Evolutionary conservation across 768 basidiomycete species (phyloP).

Genomic region (Naganishia vishniacii): DNA sequence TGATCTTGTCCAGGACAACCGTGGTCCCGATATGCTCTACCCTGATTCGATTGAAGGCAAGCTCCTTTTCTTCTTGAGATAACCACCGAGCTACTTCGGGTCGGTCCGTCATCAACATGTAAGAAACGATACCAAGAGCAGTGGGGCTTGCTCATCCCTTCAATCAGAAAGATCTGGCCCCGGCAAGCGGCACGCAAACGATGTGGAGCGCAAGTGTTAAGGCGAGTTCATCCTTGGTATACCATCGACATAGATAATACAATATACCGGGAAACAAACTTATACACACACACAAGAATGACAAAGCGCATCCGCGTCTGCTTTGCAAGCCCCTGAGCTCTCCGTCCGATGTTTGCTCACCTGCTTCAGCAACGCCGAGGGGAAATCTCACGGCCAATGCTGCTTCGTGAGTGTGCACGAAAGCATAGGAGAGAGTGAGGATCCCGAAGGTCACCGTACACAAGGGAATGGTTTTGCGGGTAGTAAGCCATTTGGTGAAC

Average conservation of each 20-base stretch:
- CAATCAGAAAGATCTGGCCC: constrained; percentile 28
- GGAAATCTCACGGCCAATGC: constrained; percentile 22
- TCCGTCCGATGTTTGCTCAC: neutral
- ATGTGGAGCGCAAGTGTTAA: constrained; percentile 12
- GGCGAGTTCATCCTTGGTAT: constrained; percentile 23
- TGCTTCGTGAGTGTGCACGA: constrained; percentile 5
- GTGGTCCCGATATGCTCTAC: constrained; percentile 33
- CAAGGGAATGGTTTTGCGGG: constrained; percentile 22
- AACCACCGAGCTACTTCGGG: constrained; percentile 21
- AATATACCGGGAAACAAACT: constrained; percentile 23
- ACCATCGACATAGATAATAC: constrained; percentile 26
- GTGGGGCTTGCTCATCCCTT: constrained; percentile 28
- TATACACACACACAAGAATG: neutral
- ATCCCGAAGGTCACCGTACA: constrained; percentile 24
- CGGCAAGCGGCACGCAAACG: constrained; percentile 22
- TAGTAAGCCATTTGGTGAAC: constrained; percentile 26
- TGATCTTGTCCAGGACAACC: constrained; percentile 34
- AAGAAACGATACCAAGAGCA: constrained; percentile 17
- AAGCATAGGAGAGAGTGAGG: constrained; percentile 22
- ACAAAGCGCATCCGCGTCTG: neutral
- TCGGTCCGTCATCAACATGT: constrained; percentile 23
- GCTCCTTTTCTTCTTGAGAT: constrained; percentile 20
- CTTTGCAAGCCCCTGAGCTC: too few species aligned
- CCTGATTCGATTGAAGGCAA: constrained; percentile 33
- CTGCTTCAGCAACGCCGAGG: constrained; percentile 23